phyloP scores from a whole-genome alignment of 805 yeast species.

The Saccharomycopsis amapae region DNA sequence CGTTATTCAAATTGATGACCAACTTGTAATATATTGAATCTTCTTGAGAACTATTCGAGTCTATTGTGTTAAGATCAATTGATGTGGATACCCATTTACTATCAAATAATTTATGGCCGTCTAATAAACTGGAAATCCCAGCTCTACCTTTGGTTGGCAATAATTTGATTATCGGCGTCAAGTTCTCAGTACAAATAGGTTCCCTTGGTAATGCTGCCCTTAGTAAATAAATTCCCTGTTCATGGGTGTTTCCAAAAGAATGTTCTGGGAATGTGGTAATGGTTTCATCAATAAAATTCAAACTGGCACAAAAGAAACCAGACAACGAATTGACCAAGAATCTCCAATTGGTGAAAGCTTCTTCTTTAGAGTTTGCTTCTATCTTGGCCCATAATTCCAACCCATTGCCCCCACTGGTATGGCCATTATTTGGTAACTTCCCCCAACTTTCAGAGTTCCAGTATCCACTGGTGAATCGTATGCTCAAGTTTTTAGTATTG shows the following conservation, averaged over 20 bases:
- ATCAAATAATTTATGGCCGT: constrained; percentile 87
- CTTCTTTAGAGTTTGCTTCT: constrained; percentile 49
- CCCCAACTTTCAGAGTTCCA: constrained; percentile 94
- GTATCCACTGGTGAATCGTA: constrained; percentile 89
- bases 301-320: constrained; percentile 91
- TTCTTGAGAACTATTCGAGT: constrained; percentile 26
- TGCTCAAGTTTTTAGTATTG: constrained; percentile 65
- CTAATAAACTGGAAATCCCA: constrained; percentile 76
- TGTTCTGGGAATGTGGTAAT: constrained; percentile 64
- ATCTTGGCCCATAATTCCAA: constrained; percentile 88
- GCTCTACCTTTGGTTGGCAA: constrained; percentile 89
- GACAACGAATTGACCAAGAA: constrained; percentile 67
- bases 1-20: constrained; percentile 63
- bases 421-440: constrained; percentile 63
- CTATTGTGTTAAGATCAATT: constrained; percentile 61
- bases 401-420: constrained; percentile 83
- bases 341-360: constrained; percentile 63
- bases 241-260: constrained; percentile 28
- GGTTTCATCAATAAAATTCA: constrained; percentile 77
- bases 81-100: constrained; percentile 93
- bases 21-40: constrained; percentile 42
- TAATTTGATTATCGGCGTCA: constrained; percentile 86
- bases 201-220: constrained; percentile 91
- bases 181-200: constrained; percentile 93
- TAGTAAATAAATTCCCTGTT: constrained; percentile 36